A percentile compares a stretch with the other conserved stretches of the same genome.
Conservation (phyloP, 2,329 filamentous ascomycete genomes). For the Elsinoe perseae region DNA sequence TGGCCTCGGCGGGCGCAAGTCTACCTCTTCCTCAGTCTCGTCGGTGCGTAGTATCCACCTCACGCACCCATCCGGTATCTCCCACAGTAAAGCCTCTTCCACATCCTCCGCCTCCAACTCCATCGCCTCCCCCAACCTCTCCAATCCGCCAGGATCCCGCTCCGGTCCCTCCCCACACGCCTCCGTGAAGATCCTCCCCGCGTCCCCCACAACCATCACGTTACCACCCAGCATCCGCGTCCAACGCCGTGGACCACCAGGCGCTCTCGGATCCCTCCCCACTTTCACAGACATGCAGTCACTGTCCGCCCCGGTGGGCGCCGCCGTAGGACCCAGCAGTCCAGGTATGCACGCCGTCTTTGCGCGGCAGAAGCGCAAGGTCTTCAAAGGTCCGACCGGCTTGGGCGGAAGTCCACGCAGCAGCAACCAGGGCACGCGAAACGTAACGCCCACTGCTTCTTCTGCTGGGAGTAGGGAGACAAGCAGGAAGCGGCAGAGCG, state of each 20-base stretch:
- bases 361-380: slow-evolving; percentile 69
- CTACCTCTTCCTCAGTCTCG: slow-evolving; percentile 89
- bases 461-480: slow-evolving; percentile 53
- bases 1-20: slow-evolving; percentile 84
- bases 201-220: slow-evolving; percentile 64
- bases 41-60: slow-evolving; percentile 87
- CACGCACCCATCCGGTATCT: slow-evolving; percentile 33
- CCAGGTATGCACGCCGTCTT: slow-evolving; percentile 58
- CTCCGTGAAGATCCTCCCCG: slow-evolving; percentile 90
- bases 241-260: slow-evolving; percentile 27
- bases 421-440: slow-evolving; percentile 21
- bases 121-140: slow-evolving; percentile 39
- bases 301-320: not conserved
- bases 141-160: slow-evolving; percentile 49
- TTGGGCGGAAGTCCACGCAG: slow-evolving; percentile 37
- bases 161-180: slow-evolving; percentile 70
- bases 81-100: slow-evolving; percentile 89
- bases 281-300: slow-evolving; percentile 23
- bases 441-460: slow-evolving; percentile 7
- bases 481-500: slow-evolving; percentile 50
- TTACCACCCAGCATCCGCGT: slow-evolving; percentile 85
- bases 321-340: slow-evolving; percentile 48
- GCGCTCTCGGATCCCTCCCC: slow-evolving; percentile 26
- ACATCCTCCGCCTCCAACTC: slow-evolving; percentile 65
- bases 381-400: slow-evolving; percentile 71